Conservation (phyloP, 169 alveolate species). For the Toxoplasma gondii region DNA sequence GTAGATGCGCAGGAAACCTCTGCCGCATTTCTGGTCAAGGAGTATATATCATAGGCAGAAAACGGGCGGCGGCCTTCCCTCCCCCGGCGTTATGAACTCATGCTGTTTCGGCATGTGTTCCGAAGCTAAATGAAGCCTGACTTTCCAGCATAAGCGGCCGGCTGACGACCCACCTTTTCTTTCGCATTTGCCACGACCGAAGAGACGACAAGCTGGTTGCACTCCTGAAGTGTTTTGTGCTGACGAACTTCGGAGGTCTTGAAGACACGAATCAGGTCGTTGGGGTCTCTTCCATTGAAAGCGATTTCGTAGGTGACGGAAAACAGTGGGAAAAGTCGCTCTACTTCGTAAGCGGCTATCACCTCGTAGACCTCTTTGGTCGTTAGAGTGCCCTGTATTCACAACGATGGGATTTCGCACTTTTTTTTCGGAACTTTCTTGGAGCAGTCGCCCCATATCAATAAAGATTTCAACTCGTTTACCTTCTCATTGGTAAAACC, state of each 20-base stretch:
- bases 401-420: neutral
- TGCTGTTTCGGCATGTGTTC: too few species aligned
- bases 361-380: constrained; percentile 65
- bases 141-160: neutral
- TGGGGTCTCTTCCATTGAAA: constrained; percentile 52
- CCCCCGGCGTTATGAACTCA: too few species aligned
- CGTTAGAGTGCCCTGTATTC: constrained; percentile 76
- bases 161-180: neutral
- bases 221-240: constrained; percentile 16
- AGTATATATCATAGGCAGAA: too few species aligned
- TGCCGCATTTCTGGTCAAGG: too few species aligned
- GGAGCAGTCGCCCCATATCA: too few species aligned
- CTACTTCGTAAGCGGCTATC: constrained; percentile 46
- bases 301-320: constrained; percentile 67
- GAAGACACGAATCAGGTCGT: constrained; percentile 62
- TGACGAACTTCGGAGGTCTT: constrained; percentile 38
- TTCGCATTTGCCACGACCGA: constrained; percentile 14
- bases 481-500: too few species aligned
- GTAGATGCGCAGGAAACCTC: too few species aligned
- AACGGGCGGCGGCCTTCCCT: too few species aligned
- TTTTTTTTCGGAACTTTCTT: neutral
- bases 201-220: constrained; percentile 20
- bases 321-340: constrained; percentile 69
- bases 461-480: too few species aligned
- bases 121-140: too few species aligned